Evolutionary conservation across 2,329 filamentous ascomycete species (phyloP), one percentile per base, ranked within the genome.

Genomic region (Pyrenophora tritici-repentis): DNA sequence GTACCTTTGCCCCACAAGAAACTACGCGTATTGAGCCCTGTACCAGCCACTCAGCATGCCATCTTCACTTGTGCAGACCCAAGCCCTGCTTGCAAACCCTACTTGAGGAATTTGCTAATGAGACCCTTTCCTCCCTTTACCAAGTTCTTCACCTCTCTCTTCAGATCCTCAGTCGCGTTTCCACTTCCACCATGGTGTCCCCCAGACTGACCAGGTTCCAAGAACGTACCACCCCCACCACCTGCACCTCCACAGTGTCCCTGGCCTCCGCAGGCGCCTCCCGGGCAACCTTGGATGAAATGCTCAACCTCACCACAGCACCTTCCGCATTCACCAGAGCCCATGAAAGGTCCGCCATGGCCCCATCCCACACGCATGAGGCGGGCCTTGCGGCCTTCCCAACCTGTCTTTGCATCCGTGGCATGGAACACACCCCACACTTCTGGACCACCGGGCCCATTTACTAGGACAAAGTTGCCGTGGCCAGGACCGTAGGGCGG

Each of bases 401-500:
- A 78, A 0, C 77, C 77, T 26, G 78, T 77, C 48, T 73, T 73
- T 18, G 55, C 63, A 58, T 79, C 77, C 1, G 77, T 79, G 1
- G 76, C 77, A 55, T 79, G 77, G 55, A 78, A 79, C 1, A 79
- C 67, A 6, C 66, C 72, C 55, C 77, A 70, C 2, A 75, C 72
- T 49, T 78, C 75, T n/a, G 67, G 62, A 0, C 70, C 73, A 0
- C 57, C 63, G 2, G 63, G 61, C 0, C 66, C 67, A 24, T 61
- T 66, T 7, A 76, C 63, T 10, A 70, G 62, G 14, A 79, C 65
- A 49, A 79, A 79, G 48, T 72, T 75, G 10, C 77, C 77, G 53
- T 79, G 77, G 0, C 77, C 77, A 0, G 77, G 77, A 1, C 77
- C 77, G 53, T 73, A 79, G 0, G 77, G 77, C 2, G 75, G 71